Evolutionary conservation across 208 protist species (phyloP).

Genomic region (Trypanosoma scelopori): DNA sequence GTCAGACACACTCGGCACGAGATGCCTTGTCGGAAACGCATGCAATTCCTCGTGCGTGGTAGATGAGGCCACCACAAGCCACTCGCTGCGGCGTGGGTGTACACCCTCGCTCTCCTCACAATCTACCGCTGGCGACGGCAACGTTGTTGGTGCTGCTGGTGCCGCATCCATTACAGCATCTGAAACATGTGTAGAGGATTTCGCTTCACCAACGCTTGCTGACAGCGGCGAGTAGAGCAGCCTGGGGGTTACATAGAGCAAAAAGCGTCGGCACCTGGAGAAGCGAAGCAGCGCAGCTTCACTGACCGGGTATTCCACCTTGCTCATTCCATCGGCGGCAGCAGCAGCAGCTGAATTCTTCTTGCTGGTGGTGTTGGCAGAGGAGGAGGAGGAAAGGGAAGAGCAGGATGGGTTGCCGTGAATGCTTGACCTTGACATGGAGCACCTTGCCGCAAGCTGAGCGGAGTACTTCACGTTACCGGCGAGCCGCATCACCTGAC

Average conservation of each 20-base stretch:
- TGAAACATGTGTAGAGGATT: neutral
- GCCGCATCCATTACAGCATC: neutral
- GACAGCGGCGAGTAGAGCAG: conserved; percentile 18
- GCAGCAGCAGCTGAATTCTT: no score
- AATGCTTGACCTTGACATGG: neutral
- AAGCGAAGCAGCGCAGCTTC: conserved; percentile 27
- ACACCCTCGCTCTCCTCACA: neutral
- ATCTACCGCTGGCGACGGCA: neutral
- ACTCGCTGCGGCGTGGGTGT: conserved; percentile 24
- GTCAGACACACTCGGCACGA: conserved; percentile 23
- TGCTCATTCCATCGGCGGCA: neutral
- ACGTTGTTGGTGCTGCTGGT: neutral
- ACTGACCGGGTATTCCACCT: conserved; percentile 8
- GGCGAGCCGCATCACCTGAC: conserved; percentile 26
- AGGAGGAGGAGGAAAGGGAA: no score
- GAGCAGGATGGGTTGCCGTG: neutral
- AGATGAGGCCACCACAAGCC: conserved; percentile 26
- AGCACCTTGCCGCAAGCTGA: conserved; percentile 9
- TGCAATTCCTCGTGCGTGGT: conserved; percentile 30
- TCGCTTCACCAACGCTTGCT: neutral
- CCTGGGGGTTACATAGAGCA: conserved; percentile 28
- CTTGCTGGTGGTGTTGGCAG: no score
- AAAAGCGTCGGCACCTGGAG: conserved; percentile 26
- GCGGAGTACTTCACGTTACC: conserved; percentile 31
- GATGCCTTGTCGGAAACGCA: conserved; percentile 13